A percentile compares a stretch with the other conserved stretches of the same genome.
Evolutionary conservation across 495 filamentous ascomycete species (phyloP).

Genomic region (Podospora didyma): DNA sequence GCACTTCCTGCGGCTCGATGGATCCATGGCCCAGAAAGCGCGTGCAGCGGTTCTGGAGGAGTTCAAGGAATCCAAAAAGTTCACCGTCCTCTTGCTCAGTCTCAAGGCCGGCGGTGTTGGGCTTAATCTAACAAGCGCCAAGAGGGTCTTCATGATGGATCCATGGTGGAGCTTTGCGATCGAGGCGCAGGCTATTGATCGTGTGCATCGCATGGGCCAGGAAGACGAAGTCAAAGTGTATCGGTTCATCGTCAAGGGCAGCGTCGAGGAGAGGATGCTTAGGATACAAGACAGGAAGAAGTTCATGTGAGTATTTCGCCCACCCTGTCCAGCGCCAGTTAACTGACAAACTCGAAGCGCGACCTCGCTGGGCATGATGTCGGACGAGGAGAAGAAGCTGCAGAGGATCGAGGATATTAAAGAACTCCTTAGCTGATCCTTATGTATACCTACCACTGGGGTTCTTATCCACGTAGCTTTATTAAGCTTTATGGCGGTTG

Average conservation of each 20-base stretch:
- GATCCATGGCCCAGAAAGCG: slow-evolving; percentile 80
- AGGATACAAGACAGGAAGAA: slow-evolving; percentile 93
- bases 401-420: slow-evolving; percentile 92
- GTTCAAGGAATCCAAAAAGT: slow-evolving; percentile 55
- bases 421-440: slow-evolving; percentile 69
- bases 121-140: slow-evolving; percentile 84
- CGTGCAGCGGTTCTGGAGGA: slow-evolving; percentile 69
- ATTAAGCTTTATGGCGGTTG: neutral
- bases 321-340: neutral
- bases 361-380: slow-evolving; percentile 87
- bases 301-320: slow-evolving; percentile 64
- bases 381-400: slow-evolving; percentile 85
- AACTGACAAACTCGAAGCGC: slow-evolving; percentile 53
- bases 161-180: slow-evolving; percentile 99
- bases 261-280: slow-evolving; percentile 93
- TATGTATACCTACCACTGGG: too few species aligned
- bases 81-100: slow-evolving; percentile 71
- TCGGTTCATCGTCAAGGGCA: slow-evolving; percentile 82
- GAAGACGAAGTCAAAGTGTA: slow-evolving; percentile 77
- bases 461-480: neutral
- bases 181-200: slow-evolving; percentile 96
- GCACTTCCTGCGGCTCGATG: slow-evolving; percentile 81
- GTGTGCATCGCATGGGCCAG: slow-evolving; percentile 98
- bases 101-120: slow-evolving; percentile 91
- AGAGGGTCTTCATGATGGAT: slow-evolving; percentile 95